phyloP scores from a whole-genome alignment of 345 rosid species.

The Citrus trifoliata region DNA sequence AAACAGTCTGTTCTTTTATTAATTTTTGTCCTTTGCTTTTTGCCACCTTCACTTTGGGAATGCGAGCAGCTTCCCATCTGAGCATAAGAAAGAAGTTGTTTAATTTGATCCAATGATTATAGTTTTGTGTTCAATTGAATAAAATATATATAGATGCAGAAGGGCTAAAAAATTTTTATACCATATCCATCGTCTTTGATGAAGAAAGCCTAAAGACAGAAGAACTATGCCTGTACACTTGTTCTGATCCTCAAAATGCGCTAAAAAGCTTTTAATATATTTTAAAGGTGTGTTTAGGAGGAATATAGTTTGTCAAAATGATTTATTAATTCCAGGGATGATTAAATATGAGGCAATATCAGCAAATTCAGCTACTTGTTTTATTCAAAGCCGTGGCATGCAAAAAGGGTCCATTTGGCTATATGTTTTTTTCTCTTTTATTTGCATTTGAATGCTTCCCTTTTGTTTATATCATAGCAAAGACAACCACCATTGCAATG shows the following conservation, averaged over 20 bases:
- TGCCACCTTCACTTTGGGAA: slow-evolving; percentile 75
- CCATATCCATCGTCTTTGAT: not conserved
- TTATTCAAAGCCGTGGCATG: not conserved
- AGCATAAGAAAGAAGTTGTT: slow-evolving; percentile 11
- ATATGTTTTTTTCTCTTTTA: not conserved
- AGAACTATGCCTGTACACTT: not conserved
- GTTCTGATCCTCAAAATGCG: not conserved
- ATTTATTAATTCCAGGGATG: not conserved
- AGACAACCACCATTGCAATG: not conserved
- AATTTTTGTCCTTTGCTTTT: slow-evolving; percentile 44
- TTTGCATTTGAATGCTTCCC: not conserved
- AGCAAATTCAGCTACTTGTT: not conserved
- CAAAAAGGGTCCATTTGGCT: not conserved
- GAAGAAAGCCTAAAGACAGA: not conserved
- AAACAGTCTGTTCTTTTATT: slow-evolving; percentile 61
- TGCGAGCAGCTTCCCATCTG: slow-evolving; percentile 93
- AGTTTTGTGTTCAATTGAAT: not conserved
- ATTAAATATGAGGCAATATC: not conserved
- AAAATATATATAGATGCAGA: not conserved
- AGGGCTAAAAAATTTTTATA: not conserved
- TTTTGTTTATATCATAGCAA: not conserved
- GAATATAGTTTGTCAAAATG: not conserved
- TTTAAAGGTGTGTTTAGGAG: not conserved
- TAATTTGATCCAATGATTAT: slow-evolving; percentile 1
- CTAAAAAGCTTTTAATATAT: not conserved